Evolutionary conservation across 805 yeast genomes (phyloP).

Genomic region (Cyberlindnera mycetangii): DNA sequence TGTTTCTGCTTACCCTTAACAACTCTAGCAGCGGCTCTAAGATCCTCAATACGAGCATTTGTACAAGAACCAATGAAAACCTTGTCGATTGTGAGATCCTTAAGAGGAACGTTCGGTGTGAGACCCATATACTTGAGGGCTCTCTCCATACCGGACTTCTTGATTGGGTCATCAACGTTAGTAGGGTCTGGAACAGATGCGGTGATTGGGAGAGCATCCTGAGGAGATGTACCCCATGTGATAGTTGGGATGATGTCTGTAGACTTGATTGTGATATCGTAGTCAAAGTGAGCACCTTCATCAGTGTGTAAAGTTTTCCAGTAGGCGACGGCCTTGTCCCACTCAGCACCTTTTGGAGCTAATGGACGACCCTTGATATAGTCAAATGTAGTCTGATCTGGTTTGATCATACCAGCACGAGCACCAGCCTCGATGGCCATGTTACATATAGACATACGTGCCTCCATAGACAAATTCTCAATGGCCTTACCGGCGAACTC

Average conservation of each 20-base stretch:
- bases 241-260: slow-evolving; percentile 90
- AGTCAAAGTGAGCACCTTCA: slow-evolving; percentile 85
- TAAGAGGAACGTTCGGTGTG: slow-evolving; percentile 73
- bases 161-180: slow-evolving; percentile 65
- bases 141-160: slow-evolving; percentile 82
- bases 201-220: slow-evolving; percentile 94
- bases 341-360: slow-evolving; percentile 90
- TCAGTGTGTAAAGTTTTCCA: slow-evolving; percentile 90
- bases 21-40: slow-evolving; percentile 91
- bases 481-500: slow-evolving; percentile 97
- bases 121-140: slow-evolving; percentile 93
- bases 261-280: slow-evolving; percentile 77
- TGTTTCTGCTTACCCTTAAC: slow-evolving; percentile 90
- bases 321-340: slow-evolving; percentile 91
- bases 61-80: slow-evolving; percentile 98
- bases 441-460: slow-evolving; percentile 98
- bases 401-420: slow-evolving; percentile 98
- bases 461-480: slow-evolving; percentile 88
- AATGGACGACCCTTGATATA: slow-evolving; percentile 92
- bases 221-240: slow-evolving; percentile 99
- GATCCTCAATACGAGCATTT: slow-evolving; percentile 94
- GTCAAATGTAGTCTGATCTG: slow-evolving; percentile 84
- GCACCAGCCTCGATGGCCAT: slow-evolving; percentile 99
- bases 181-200: slow-evolving; percentile 89
- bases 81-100: slow-evolving; percentile 79